A percentile compares a stretch with the other conserved stretches of the same genome.
phyloP scores from a whole-genome alignment of 257 asterid species.

The Dorcoceras hygrometricum region DNA sequence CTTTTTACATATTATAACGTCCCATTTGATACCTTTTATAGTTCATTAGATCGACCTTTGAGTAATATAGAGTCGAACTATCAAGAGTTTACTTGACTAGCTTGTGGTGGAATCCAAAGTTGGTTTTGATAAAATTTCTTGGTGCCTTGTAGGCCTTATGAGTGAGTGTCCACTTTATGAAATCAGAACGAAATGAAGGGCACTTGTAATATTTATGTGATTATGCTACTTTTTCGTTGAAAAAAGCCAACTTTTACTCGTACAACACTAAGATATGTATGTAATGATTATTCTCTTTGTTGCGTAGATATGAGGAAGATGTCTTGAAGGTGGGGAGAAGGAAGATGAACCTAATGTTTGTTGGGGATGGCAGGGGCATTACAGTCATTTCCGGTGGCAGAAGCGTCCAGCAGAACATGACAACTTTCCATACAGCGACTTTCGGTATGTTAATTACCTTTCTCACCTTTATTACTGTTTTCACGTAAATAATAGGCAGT shows the following conservation, averaged over 20 bases:
- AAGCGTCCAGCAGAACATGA: slow-evolving; percentile 29
- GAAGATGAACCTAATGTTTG: slow-evolving; percentile 49
- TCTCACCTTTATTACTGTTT: neutral
- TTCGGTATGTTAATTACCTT: slow-evolving; percentile 38
- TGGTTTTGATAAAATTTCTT: neutral
- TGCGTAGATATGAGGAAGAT: slow-evolving; percentile 39
- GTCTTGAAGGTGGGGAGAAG: slow-evolving; percentile 47
- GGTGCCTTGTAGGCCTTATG: too few species aligned
- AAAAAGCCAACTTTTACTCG: too few species aligned
- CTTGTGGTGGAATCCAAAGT: neutral
- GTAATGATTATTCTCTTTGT: neutral
- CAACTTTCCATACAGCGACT: slow-evolving; percentile 56
- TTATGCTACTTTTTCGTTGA: too few species aligned
- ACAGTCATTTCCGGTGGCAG: slow-evolving; percentile 46
- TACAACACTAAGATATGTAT: neutral
- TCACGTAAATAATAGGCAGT: neutral
- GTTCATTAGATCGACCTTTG: too few species aligned
- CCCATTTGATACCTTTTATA: too few species aligned
- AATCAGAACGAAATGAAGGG: too few species aligned
- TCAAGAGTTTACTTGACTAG: too few species aligned
- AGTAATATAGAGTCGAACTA: too few species aligned
- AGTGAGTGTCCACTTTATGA: too few species aligned
- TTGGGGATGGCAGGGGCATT: slow-evolving; percentile 50
- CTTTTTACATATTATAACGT: too few species aligned
- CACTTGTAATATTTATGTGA: too few species aligned